Base-by-base conservation (phyloP, 208 protist genomes). In the Crithidia expoeki region DNA sequence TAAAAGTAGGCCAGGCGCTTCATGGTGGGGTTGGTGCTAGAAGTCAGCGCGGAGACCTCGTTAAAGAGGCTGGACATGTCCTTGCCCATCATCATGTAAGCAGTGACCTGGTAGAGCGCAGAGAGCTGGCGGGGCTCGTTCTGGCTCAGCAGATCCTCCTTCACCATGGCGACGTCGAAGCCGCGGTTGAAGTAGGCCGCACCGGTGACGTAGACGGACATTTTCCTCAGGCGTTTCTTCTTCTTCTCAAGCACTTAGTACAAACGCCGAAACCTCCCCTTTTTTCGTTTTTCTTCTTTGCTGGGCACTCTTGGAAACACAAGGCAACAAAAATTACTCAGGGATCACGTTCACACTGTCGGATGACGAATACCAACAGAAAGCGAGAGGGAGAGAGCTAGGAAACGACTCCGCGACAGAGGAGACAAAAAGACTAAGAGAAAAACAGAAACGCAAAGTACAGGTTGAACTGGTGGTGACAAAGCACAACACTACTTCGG, bases 1-100 rank as follows among this genome's bases (percentile, higher is more conserved):
- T 99, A 99, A 27, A 99, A 79, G 80, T 99, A 99, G 1, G 99
- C 96, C 4, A 99, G 88, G 53, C 99, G 99, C 85, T 99, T 99
- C 11, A 99, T 81, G 47, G 98, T 96, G 10, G 99, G 71, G 79
- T 99, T 95, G 11, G 78, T 83, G 5, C 98, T 98, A 47, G 96
- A 92, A 46, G 98, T 98, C 57, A 97, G 91, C 30, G 98, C 94
- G 25, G 99, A 62, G 11, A 99, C 97, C 59, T 99, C 96, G 40
- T 90, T 85, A 64, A 98, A 99, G 21, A 94, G 74, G 28, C 77
- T 65, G 25, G 83, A 88, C 82, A 99, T 98, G 77, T 99, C 99
- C 68, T 98, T 99, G 34, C 99, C 99, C 33, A 99, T 96, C 27
- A 98, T 99, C 98, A 99, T 99, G 38, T 89, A 97, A 12, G 97